Percentiles rank a stretch among this genome's conserved stretches.
phyloP scores from a whole-genome alignment of 768 basidiomycete genomes.

The Pholiota conissans region DNA sequence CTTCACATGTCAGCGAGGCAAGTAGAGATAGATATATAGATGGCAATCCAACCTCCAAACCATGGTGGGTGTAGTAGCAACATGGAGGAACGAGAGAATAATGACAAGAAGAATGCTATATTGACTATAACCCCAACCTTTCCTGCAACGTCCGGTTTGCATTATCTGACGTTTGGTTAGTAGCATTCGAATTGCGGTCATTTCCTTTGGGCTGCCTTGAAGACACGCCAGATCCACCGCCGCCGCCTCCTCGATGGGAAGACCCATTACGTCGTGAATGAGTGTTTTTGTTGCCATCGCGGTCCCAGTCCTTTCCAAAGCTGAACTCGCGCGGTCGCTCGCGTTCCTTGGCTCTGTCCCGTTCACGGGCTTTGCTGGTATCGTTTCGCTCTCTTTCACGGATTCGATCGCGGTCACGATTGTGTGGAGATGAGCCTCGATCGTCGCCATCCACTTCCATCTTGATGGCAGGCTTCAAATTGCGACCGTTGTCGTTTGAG shows the following conservation, averaged over 20 bases:
- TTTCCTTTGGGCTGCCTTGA: slow-evolving; percentile 20
- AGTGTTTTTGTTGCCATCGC: not conserved
- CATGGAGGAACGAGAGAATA: slow-evolving; percentile 10
- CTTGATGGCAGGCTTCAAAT: slow-evolving; percentile 7
- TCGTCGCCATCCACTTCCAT: slow-evolving; percentile 15
- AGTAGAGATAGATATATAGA: slow-evolving; percentile 15
- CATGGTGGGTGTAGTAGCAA: slow-evolving; percentile 3
- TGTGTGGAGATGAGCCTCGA: slow-evolving; percentile 3
- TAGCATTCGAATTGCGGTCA: slow-evolving; percentile 27
- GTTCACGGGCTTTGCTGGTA: slow-evolving; percentile 25
- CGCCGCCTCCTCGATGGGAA: slow-evolving; percentile 32
- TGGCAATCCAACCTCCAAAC: slow-evolving; percentile 13
- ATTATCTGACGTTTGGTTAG: slow-evolving; percentile 43
- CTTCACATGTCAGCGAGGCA: not conserved
- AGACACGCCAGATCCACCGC: slow-evolving; percentile 30
- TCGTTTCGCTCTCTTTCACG: slow-evolving; percentile 22
- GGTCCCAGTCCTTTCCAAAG: slow-evolving; percentile 1
- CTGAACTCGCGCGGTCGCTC: slow-evolving; percentile 20
- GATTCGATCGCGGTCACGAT: slow-evolving; percentile 29
- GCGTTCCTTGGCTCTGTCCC: slow-evolving; percentile 20
- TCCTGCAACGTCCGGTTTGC: slow-evolving; percentile 76
- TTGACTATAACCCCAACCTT: slow-evolving; percentile 67
- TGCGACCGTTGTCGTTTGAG: slow-evolving; percentile 5
- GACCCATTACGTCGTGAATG: slow-evolving; percentile 42
- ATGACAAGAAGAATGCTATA: not conserved